Base-by-base conservation (phyloP, 257 asterid genomes). In the Knoxia roxburghii region DNA sequence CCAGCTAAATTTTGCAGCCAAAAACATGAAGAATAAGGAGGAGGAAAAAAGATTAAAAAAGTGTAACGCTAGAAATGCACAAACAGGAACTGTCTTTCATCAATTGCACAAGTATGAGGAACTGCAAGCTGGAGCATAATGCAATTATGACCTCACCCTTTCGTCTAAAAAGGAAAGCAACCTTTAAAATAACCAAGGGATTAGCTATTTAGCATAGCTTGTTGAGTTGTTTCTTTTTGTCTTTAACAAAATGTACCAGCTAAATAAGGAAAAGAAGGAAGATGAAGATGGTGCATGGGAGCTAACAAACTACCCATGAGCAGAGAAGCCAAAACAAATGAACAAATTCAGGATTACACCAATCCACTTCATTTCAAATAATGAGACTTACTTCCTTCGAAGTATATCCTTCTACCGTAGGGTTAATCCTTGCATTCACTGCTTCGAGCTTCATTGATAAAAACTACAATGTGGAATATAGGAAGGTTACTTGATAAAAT, bases 371-470 rank as follows among this genome's bases (percentile, higher is more conserved):
- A 37, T 61, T 57, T 62, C 35, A 13, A 54, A 17, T 54, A 21
- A 14, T 45, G 75, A 29, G 58, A 74, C 95, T 81, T 84, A 89
- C 98, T 60, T 86, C 90, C 80, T 92, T 89, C 67, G 89, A 61
- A 61, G 91, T 84, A 71, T 78, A 87, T 6, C 82, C 89, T 76
- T 89, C 89, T 11, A 83, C 68, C 5, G 82, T 49, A 43, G 84
- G 88, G 74, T 65, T 82, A 84, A 82, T 68, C 84, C 91, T 80
- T 51, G 95, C 74, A 78, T 87, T 87, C 67, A 92, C 97, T 23
- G 93, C 91, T 81, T 92, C 97, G 57, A 92, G 97, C 90, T 92
- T 92, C 97, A 92, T 92, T 48, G 98, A 92, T 83, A 92, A 82
- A 79, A 89, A 89, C 98, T 89, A 54, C 20, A 52, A 50, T 39